Percentiles rank a stretch among this genome's conserved stretches.
Evolutionary conservation across 106 monocot species (phyloP).

Genomic region (Dendrobium officinale): DNA sequence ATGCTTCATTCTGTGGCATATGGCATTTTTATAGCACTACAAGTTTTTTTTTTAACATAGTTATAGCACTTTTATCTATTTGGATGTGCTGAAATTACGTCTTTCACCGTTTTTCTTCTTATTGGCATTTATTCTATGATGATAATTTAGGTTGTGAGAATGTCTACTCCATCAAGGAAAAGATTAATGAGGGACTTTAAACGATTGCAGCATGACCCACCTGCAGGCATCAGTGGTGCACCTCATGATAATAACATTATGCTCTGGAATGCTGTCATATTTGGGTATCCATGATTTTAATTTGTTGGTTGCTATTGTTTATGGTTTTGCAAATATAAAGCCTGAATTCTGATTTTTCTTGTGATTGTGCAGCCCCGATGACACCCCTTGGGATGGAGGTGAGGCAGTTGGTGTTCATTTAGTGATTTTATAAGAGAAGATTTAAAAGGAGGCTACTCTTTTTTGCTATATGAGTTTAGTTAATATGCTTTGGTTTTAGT

Average conservation of each 20-base stretch:
- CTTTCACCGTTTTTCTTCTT: background rate
- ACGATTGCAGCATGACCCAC: slow-evolving; percentile 42
- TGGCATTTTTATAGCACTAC: background rate
- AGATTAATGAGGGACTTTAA: slow-evolving; percentile 41
- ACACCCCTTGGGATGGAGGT: slow-evolving; percentile 66
- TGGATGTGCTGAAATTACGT: too few species aligned
- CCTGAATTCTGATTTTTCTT: background rate
- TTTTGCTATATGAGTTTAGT: background rate
- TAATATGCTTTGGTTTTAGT: background rate
- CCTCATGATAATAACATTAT: slow-evolving; percentile 47
- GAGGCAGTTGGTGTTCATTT: slow-evolving; percentile 5
- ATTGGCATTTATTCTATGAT: background rate
- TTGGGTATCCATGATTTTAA: slow-evolving; percentile 20
- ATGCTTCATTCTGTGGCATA: background rate
- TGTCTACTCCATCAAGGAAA: slow-evolving; percentile 41
- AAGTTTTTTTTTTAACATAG: background rate
- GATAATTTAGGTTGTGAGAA: slow-evolving; percentile 2
- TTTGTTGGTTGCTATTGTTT: background rate
- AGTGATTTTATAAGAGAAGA: background rate
- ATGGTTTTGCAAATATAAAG: background rate
- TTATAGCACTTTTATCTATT: background rate
- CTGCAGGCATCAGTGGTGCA: slow-evolving; percentile 43
- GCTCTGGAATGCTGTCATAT: slow-evolving; percentile 48
- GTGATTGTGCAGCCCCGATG: slow-evolving; percentile 33
- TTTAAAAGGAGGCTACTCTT: background rate